Percentiles rank a stretch among this genome's conserved stretches.
Conservation (phyloP, 73 alveolate genomes). For the Paramecium primaurelia region DNA sequence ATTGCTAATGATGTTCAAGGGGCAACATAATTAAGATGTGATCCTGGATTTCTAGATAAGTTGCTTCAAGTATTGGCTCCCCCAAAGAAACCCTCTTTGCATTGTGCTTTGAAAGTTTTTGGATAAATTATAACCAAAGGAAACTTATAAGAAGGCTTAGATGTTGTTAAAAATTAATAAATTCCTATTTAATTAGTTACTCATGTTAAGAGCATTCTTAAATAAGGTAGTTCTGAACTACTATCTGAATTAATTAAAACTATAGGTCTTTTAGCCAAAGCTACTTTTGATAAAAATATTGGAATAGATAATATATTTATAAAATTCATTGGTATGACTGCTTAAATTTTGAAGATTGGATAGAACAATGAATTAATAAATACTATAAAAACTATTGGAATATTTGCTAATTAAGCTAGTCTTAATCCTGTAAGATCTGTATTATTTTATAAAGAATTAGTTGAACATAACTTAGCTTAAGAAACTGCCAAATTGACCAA, state of each 20-base stretch:
- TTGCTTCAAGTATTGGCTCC: slow-evolving; percentile 70
- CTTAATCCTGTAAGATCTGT: slow-evolving; percentile 88
- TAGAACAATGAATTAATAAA: slow-evolving; percentile 24
- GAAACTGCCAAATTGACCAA: slow-evolving; percentile 61
- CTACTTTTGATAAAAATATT: slow-evolving; percentile 72
- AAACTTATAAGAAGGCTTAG: slow-evolving; percentile 74
- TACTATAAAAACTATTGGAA: slow-evolving; percentile 82
- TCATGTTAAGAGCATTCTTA: slow-evolving; percentile 65
- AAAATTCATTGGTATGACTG: not conserved
- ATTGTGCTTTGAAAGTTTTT: slow-evolving; percentile 79
- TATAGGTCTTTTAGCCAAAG: slow-evolving; percentile 85
- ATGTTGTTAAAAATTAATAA: slow-evolving; percentile 85
- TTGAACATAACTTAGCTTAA: slow-evolving; percentile 76
- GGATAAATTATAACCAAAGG: slow-evolving; percentile 86
- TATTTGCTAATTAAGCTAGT: slow-evolving; percentile 89
- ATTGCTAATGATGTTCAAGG: slow-evolving; percentile 88
- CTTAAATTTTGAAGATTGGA: not conserved
- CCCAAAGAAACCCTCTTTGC: slow-evolving; percentile 76
- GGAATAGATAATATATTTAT: slow-evolving; percentile 75
- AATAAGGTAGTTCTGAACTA: slow-evolving; percentile 75
- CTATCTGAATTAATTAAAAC: slow-evolving; percentile 87
- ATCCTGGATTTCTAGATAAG: slow-evolving; percentile 85
- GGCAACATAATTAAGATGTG: slow-evolving; percentile 90
- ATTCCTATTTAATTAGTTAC: slow-evolving; percentile 71
- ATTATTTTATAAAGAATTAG: slow-evolving; percentile 83